These are phyloP conservation scores for Metarhizium brunneum DNA, from an alignment of 2,329 filamentous ascomycete genomes.

Conservation along the genomic window DNA sequence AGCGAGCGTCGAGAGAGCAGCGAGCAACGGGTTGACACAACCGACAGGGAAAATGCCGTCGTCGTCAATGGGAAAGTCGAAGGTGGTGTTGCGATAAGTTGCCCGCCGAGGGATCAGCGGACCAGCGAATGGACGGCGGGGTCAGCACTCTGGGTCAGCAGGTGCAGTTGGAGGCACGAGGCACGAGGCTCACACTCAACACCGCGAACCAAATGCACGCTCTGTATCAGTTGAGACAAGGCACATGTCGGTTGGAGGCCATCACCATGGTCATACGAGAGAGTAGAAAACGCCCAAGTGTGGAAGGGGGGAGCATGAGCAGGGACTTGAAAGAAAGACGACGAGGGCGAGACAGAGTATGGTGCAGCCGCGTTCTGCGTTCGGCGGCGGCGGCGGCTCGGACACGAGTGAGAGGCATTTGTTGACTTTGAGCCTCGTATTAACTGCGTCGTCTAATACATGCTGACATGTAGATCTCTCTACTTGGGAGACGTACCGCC, in stretches of 20 bases:
- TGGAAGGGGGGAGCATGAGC: background rate
- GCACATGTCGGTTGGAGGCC: constrained; percentile 6
- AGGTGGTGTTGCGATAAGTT: constrained; percentile 5
- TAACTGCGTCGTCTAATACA: no score
- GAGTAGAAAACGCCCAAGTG: background rate
- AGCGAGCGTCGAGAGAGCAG: constrained; percentile 1
- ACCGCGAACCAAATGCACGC: background rate
- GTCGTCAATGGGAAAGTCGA: background rate
- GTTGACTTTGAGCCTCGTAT: no score
- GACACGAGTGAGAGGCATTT: no score
- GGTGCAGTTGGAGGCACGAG: background rate
- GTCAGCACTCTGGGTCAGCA: constrained; percentile 7
- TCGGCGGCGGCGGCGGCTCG: no score
- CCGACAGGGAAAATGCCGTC: background rate
- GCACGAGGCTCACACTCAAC: background rate
- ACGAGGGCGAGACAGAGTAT: background rate
- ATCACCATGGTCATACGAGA: constrained; percentile 7
- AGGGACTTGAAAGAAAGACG: background rate
- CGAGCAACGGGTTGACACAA: background rate
- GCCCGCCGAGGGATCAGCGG: constrained; percentile 8
- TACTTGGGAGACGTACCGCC: no score
- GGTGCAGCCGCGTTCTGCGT: no score
- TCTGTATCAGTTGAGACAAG: constrained; percentile 1
- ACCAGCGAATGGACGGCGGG: constrained; percentile 6
- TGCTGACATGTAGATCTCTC: no score